Evolutionary conservation across 176 grass and related monocot genomes (phyloP).

Genomic region (Zoysia pacifica): DNA sequence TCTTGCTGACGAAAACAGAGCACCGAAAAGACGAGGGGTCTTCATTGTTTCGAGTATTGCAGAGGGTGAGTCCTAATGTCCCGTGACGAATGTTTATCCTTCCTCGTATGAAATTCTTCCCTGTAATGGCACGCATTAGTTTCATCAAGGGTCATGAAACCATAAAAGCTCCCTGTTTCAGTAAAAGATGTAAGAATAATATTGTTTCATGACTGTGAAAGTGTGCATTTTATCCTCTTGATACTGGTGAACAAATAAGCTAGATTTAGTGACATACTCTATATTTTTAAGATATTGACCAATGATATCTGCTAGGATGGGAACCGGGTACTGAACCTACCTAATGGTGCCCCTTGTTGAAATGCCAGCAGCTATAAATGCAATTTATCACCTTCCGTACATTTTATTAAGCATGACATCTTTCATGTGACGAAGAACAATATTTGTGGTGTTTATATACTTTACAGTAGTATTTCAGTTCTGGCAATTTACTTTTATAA

Average conservation of each 20-base stretch:
- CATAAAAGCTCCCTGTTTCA: not conserved
- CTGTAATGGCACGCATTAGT: not conserved
- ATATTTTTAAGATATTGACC: too few relatives aligned
- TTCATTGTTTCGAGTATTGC: slow-evolving; percentile 1
- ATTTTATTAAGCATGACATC: not conserved
- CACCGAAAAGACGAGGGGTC: slow-evolving; percentile 6
- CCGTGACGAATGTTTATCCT: not conserved
- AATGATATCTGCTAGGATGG: too few relatives aligned
- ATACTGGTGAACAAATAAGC: not conserved
- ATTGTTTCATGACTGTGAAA: not conserved
- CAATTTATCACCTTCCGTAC: too few relatives aligned
- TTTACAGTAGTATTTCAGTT: not conserved
- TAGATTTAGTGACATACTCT: too few relatives aligned
- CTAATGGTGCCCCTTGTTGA: too few relatives aligned
- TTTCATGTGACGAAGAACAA: not conserved
- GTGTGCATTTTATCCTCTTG: too few relatives aligned
- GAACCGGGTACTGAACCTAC: too few relatives aligned
- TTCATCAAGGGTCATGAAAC: too few relatives aligned
- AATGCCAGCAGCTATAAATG: too few relatives aligned
- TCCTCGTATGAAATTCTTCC: not conserved
- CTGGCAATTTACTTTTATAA: not conserved
- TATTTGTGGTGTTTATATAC: not conserved
- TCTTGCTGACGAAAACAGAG: slow-evolving; percentile 47
- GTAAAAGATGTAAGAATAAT: not conserved
- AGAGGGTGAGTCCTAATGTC: slow-evolving; percentile 30